A percentile compares a stretch with the other conserved stretches of the same genome.
Evolutionary conservation across 345 rosid genomes (phyloP).

Genomic region (Arabis alpina): DNA sequence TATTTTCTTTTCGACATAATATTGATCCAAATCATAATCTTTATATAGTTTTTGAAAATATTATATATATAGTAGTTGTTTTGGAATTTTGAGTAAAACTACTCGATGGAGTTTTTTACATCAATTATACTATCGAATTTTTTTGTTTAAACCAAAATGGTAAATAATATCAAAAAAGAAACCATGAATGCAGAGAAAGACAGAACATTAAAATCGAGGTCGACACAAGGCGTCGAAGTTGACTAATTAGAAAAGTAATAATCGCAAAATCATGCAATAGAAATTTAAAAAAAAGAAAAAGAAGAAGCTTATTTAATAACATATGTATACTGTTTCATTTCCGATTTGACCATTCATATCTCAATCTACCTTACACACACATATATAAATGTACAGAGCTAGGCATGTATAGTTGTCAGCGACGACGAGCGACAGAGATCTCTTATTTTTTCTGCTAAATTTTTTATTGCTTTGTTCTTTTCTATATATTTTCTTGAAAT

Average conservation of each 20-base stretch:
- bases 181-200: slow-evolving; percentile 19
- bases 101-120: too few species aligned
- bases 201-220: slow-evolving; percentile 35
- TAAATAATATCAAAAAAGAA: not conserved
- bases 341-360: slow-evolving; percentile 45
- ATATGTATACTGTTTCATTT: slow-evolving; percentile 15
- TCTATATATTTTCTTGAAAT: not conserved
- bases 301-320: slow-evolving; percentile 31
- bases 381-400: slow-evolving; percentile 24
- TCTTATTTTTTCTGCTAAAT: not conserved
- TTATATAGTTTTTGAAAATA: not conserved
- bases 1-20: too few species aligned
- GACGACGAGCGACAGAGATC: slow-evolving; percentile 32
- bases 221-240: slow-evolving; percentile 37
- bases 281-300: slow-evolving; percentile 21
- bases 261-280: slow-evolving; percentile 12
- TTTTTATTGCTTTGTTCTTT: not conserved
- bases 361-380: slow-evolving; percentile 25
- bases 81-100: not conserved
- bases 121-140: too few species aligned
- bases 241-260: slow-evolving; percentile 28
- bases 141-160: not conserved
- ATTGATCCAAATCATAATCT: too few species aligned
- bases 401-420: slow-evolving; percentile 42
- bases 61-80: not conserved